Evolutionary conservation across 1,139 yeast species (phyloP).

Genomic region (Citeromyces hawaiiensis): DNA sequence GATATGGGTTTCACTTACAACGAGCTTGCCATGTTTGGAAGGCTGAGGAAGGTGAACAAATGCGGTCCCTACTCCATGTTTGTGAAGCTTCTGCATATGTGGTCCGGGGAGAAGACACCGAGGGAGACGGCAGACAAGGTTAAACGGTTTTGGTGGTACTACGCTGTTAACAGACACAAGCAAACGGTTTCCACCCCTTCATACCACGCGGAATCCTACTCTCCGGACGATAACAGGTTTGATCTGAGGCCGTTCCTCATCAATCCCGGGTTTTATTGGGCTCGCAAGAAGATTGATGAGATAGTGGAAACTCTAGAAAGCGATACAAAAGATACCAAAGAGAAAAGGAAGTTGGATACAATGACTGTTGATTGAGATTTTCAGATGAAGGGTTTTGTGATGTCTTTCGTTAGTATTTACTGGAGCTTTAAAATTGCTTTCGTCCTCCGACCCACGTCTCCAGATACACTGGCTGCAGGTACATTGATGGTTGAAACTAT

Average conservation of each 20-base stretch:
- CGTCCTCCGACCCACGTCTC: too few relatives aligned
- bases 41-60: slow-evolving; percentile 78
- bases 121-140: slow-evolving; percentile 85
- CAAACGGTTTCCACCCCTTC: slow-evolving; percentile 95
- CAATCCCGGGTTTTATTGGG: slow-evolving; percentile 85
- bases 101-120: slow-evolving; percentile 80
- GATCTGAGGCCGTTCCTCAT: slow-evolving; percentile 91
- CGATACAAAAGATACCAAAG: slow-evolving; percentile 1
- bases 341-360: slow-evolving; percentile 17
- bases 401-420: too few relatives aligned
- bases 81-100: slow-evolving; percentile 74
- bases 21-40: slow-evolving; percentile 85
- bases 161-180: slow-evolving; percentile 91
- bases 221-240: slow-evolving; percentile 95
- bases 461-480: too few relatives aligned
- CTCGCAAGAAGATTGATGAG: slow-evolving; percentile 75
- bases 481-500: too few relatives aligned
- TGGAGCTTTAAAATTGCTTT: too few relatives aligned
- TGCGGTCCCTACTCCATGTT: slow-evolving; percentile 97
- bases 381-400: too few relatives aligned
- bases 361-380: slow-evolving; percentile 30
- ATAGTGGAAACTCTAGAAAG: slow-evolving; percentile 34
- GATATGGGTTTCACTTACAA: slow-evolving; percentile 99
- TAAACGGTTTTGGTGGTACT: slow-evolving; percentile 80
- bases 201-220: slow-evolving; percentile 94